Evolutionary conservation across 257 asterid genomes (phyloP).

Genomic region (Perilla frutescens): DNA sequence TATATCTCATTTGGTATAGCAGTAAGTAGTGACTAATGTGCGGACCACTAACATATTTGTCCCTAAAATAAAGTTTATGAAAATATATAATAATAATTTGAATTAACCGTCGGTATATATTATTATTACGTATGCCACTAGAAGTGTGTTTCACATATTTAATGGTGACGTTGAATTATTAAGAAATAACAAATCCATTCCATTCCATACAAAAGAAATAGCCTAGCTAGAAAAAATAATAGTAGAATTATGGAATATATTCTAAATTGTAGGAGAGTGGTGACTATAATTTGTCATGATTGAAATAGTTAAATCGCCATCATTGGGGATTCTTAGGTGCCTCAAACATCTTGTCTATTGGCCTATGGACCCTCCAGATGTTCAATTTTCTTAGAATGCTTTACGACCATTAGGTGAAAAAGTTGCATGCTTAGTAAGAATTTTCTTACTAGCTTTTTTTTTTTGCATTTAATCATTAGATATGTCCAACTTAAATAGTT

Average conservation of each 20-base stretch:
- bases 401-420: slow-evolving; percentile 40
- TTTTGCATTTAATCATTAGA: slow-evolving; percentile 27
- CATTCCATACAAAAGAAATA: neutral
- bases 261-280: slow-evolving; percentile 35
- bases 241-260: neutral
- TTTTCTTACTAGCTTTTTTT: slow-evolving; percentile 25
- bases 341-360: slow-evolving; percentile 27
- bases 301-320: slow-evolving; percentile 40
- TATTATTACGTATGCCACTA: neutral
- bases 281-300: slow-evolving; percentile 44
- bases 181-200: neutral
- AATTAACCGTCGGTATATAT: neutral
- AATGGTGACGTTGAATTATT: neutral
- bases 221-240: neutral
- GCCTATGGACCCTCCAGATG: slow-evolving; percentile 18
- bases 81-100: neutral
- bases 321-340: slow-evolving; percentile 41
- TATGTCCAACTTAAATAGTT: neutral
- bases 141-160: neutral
- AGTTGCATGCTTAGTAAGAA: slow-evolving; percentile 45
- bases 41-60: slow-evolving; percentile 14
- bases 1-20: neutral
- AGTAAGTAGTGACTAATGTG: slow-evolving; percentile 6
- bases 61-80: no score
- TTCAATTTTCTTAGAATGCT: slow-evolving; percentile 36